A percentile compares a stretch with the other conserved stretches of the same genome.
These are phyloP conservation scores for Moniliella sp. DNA, from an alignment of 1,284 basidiomycete species.

Conservation along the genomic window DNA sequence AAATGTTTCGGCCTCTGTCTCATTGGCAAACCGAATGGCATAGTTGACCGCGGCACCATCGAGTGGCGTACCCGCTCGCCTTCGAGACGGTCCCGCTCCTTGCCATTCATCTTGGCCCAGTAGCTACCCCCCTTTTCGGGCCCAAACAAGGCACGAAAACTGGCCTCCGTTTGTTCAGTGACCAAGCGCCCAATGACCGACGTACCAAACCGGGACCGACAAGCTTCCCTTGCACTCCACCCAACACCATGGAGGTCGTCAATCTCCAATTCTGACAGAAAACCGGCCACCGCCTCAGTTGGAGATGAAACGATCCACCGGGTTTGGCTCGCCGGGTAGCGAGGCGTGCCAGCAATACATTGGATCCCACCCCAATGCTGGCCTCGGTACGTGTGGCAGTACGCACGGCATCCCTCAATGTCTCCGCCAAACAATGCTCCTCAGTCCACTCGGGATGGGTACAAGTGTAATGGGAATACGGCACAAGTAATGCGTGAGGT, in stretches of 20 bases:
- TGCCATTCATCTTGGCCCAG: slow-evolving; percentile 59
- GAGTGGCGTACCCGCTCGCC: slow-evolving; percentile 31
- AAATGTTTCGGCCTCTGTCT: slow-evolving; percentile 49
- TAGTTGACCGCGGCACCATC: slow-evolving; percentile 38
- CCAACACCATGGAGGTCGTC: slow-evolving; percentile 74
- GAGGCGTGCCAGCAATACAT: slow-evolving; percentile 72
- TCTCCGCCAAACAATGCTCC: slow-evolving; percentile 46
- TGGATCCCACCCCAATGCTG: slow-evolving; percentile 64
- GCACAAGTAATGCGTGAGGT: background rate
- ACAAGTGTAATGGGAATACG: background rate
- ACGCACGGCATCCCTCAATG: slow-evolving; percentile 54
- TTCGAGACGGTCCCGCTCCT: slow-evolving; percentile 58
- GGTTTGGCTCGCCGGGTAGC: slow-evolving; percentile 82
- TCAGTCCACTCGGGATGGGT: slow-evolving; percentile 9
- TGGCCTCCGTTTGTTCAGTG: slow-evolving; percentile 4
- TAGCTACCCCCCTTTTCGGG: slow-evolving; percentile 61
- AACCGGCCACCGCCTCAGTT: slow-evolving; percentile 38
- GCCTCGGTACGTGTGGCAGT: slow-evolving; percentile 59
- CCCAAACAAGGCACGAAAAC: slow-evolving; percentile 47
- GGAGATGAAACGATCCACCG: slow-evolving; percentile 56
- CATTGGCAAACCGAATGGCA: slow-evolving; percentile 70
- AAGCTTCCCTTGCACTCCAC: slow-evolving; percentile 30
- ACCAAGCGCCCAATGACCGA: slow-evolving; percentile 47
- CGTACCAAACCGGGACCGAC: slow-evolving; percentile 50
- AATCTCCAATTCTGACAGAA: slow-evolving; percentile 58